These are phyloP conservation scores for Capsella rubella DNA, from an alignment of 441 rosid genomes.

Conservation along the genomic window DNA sequence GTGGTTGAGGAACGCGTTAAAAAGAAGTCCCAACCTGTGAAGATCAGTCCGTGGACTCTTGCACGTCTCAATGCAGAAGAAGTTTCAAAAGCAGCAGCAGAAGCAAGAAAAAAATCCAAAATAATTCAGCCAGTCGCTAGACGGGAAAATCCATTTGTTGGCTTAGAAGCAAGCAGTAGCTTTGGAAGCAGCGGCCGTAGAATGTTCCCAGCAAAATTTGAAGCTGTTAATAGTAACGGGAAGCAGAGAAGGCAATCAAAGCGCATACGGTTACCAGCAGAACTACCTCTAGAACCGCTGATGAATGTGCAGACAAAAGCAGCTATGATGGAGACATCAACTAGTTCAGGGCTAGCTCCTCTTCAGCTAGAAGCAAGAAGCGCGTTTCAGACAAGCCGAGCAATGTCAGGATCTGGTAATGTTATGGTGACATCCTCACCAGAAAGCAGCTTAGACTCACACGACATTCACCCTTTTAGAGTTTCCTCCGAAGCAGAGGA, in stretches of 20 bases:
- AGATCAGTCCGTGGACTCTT: conserved; percentile 96
- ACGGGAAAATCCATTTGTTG: conserved; percentile 60
- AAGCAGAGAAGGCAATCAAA: conserved; percentile 61
- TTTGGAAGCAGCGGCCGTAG: conserved; percentile 78
- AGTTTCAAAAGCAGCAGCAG: conserved; percentile 95
- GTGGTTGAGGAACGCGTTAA: conserved; percentile 67
- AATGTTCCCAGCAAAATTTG: conserved; percentile 75
- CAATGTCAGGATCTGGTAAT: conserved; percentile 80
- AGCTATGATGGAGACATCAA: conserved; percentile 63
- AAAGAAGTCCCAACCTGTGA: conserved; percentile 80
- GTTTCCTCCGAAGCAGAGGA: conserved; percentile 88
- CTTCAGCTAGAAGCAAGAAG: conserved; percentile 96
- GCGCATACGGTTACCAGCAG: conserved; percentile 80
- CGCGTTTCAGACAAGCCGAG: conserved; percentile 90
- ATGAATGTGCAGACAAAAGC: conserved; percentile 53
- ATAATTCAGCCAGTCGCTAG: conserved; percentile 83
- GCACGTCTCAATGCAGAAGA: conserved; percentile 96
- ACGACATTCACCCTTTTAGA: conserved; percentile 90
- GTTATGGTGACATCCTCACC: conserved; percentile 86
- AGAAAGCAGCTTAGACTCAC: conserved; percentile 96
- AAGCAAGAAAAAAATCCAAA: conserved; percentile 90
- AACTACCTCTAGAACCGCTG: conserved; percentile 66
- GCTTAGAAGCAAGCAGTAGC: conserved; percentile 70
- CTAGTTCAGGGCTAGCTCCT: conserved; percentile 83
- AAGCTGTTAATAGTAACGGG: conserved; percentile 60